Percentiles rank a stretch among this genome's conserved stretches.
phyloP scores from a whole-genome alignment of 768 basidiomycete species.

The Kwoniella sp. region DNA sequence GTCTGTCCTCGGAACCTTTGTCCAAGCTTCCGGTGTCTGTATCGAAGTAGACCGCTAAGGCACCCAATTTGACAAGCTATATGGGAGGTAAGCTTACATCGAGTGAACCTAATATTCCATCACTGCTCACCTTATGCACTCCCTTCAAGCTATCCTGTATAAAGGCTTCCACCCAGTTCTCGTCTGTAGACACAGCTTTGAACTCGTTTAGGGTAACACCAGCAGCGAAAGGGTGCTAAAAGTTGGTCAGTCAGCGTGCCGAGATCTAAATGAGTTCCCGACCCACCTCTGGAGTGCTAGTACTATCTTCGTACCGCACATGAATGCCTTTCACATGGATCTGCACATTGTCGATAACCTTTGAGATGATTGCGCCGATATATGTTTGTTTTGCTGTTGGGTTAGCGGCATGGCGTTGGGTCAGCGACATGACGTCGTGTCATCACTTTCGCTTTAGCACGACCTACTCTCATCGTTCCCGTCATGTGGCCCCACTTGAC shows the following conservation, averaged over 20 bases:
- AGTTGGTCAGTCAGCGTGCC: neutral
- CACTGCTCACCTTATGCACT: conserved; percentile 74
- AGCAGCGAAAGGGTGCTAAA: conserved; percentile 88
- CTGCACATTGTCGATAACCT: conserved; percentile 94
- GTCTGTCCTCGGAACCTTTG: conserved; percentile 63
- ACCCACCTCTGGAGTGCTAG: conserved; percentile 84
- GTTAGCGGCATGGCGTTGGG: neutral
- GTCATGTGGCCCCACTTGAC: conserved; percentile 55
- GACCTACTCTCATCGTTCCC: conserved; percentile 53
- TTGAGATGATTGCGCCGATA: conserved; percentile 76
- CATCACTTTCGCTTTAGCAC: conserved; percentile 25
- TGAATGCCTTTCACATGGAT: conserved; percentile 95
- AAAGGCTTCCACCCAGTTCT: conserved; percentile 83
- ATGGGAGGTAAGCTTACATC: conserved; percentile 7
- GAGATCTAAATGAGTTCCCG: neutral
- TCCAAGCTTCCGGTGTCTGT: conserved; percentile 79
- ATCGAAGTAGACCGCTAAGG: conserved; percentile 89
- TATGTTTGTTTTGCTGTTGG: conserved; percentile 71
- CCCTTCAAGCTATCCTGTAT: conserved; percentile 84
- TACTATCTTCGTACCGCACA: conserved; percentile 89
- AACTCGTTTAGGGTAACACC: conserved; percentile 87
- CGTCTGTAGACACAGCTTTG: conserved; percentile 83
- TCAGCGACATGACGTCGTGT: conserved; percentile 25
- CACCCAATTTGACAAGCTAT: conserved; percentile 81
- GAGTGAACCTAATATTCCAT: neutral